These are phyloP conservation scores for Nicotiana benthamiana DNA, from an alignment of 257 asterid species.

Conservation along the genomic window DNA sequence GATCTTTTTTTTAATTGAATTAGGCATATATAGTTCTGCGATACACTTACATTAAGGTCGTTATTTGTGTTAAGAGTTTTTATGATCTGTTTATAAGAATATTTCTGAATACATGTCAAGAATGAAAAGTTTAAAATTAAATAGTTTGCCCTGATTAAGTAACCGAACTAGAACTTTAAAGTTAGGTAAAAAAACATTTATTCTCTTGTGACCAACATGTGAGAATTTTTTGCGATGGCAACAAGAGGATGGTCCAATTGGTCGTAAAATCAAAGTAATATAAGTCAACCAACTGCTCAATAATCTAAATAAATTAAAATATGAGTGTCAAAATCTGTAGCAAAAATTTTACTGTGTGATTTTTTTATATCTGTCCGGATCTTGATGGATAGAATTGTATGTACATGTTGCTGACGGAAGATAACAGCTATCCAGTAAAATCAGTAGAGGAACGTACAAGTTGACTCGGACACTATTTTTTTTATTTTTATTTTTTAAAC, in stretches of 20 bases:
- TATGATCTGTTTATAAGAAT: neutral
- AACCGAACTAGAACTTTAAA: neutral
- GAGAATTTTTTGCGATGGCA: neutral
- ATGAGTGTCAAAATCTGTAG: neutral
- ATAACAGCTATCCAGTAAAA: fast-evolving
- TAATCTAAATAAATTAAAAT: neutral
- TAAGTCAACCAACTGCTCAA: neutral
- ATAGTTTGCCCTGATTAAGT: too few relatives aligned
- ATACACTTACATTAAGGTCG: neutral
- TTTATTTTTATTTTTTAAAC: too few relatives aligned
- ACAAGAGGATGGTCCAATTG: neutral
- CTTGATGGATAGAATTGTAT: too few relatives aligned
- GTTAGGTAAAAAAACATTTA: neutral
- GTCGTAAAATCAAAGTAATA: neutral
- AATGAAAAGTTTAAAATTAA: neutral
- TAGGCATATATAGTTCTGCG: neutral
- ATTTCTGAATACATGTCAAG: neutral
- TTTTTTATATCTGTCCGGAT: too few relatives aligned
- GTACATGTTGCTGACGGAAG: fast-evolving
- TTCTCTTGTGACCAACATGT: neutral
- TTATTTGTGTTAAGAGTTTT: neutral
- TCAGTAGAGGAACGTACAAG: too few relatives aligned
- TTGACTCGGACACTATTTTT: fast-evolving
- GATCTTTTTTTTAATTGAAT: neutral
- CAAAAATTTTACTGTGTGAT: too few relatives aligned